Base-by-base conservation (phyloP, 805 yeast genomes). In the Dipodascus geniculatus region DNA sequence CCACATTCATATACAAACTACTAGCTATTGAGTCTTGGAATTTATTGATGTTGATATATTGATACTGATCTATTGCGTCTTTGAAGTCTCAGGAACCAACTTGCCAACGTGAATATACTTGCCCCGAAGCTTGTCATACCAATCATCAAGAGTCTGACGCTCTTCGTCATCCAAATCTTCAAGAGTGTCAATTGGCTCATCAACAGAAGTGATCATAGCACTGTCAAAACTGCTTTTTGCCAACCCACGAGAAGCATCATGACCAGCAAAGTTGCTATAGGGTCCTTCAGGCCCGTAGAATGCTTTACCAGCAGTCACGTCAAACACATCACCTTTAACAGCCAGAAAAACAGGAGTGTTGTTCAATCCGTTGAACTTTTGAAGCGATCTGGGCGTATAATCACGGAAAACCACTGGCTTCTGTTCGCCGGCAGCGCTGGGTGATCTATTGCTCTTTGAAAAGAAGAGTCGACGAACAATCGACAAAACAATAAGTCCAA, bases 231-330 rank as follows among this genome's bases (percentile, higher is more conserved):
- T 85, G 68, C 89, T 90, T 61, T 79, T 72, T 0, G 96, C 96
- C 54, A 91, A 76, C 0, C 97, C 98, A 59, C 98, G 75, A 0
- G 95, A 84, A 2, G 97, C 97, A 70, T 91, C 98, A 60, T 87
- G 84, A 1, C 98, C 98, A 0, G 97, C 97, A 74, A 91, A 91
- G 64, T 86, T 87, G 48, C 86, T 82, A 69, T 91, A 91, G 0
- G 96, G 96, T 0, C 97, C 97, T 28, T 91, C 87, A 3, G 98
- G 98, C 0, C 98, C 98, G 68, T 91, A 91, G 65, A 91, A 90
- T 49, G 79, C 78, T 58, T 90, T 79, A 0, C 95, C 95, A 9
- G 74, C 72, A 3, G 87, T 73, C 20, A 88, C 95, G 63, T 91
- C 96, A 63, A 78, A 91, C 2, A 91, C 96, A 23, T 76, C 82